These are phyloP conservation scores for Medicago lupulina DNA, from an alignment of 306 rosid genomes.

Conservation along the genomic window DNA sequence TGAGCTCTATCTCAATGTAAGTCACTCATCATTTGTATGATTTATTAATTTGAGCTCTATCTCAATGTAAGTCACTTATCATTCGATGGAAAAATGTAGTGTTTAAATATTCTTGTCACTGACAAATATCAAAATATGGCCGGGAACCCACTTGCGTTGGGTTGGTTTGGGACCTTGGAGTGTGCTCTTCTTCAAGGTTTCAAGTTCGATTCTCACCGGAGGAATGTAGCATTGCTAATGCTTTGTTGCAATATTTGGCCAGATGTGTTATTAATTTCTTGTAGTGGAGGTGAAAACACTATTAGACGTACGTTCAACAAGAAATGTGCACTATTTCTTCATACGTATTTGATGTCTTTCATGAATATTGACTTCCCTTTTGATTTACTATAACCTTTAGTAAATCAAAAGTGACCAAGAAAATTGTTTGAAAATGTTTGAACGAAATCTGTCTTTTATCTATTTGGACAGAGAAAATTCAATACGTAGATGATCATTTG, in stretches of 20 bases:
- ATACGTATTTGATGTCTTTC: not conserved
- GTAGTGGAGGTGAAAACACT: too few relatives aligned
- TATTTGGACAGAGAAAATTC: not conserved
- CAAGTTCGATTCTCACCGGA: too few relatives aligned
- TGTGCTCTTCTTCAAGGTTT: too few relatives aligned
- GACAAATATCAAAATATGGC: not conserved
- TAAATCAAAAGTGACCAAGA: too few relatives aligned
- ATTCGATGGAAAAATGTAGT: conserved; percentile 31
- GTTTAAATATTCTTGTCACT: conserved; percentile 17
- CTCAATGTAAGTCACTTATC: not conserved
- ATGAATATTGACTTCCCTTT: not conserved
- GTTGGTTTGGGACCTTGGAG: too few relatives aligned
- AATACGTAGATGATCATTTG: not conserved
- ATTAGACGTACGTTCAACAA: too few relatives aligned
- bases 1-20: conserved; percentile 29
- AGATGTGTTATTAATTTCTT: not conserved
- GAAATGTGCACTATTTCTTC: not conserved
- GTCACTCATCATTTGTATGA: not conserved
- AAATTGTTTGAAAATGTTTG: too few relatives aligned
- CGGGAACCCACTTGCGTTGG: too few relatives aligned
- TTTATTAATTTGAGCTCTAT: conserved; percentile 39
- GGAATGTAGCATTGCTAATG: not conserved
- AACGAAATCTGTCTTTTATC: not conserved
- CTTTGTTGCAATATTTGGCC: not conserved
- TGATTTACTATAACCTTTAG: not conserved